Evolutionary conservation across 2,329 filamentous ascomycete genomes (phyloP).

Genomic region (Aureobasidium sp.): DNA sequence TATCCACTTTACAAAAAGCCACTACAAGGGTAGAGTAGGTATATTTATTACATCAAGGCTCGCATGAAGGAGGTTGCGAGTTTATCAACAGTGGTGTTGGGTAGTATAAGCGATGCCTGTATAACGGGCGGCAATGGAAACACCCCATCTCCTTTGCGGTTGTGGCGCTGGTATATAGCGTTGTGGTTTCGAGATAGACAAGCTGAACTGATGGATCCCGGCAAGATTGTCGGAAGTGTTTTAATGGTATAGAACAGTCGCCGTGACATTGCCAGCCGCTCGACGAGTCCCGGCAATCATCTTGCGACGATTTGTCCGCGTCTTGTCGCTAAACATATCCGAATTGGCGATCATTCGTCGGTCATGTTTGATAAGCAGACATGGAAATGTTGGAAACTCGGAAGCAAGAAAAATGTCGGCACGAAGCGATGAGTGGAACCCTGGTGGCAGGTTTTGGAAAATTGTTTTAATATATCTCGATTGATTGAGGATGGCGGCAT

Average conservation of each 20-base stretch:
- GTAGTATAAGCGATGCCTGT: neutral
- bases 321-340: neutral
- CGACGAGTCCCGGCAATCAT: neutral
- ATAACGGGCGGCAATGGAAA: neutral
- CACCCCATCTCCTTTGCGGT: neutral
- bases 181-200: neutral
- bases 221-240: too few species aligned
- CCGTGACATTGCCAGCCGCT: neutral
- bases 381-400: neutral
- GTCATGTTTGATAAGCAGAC: slow-evolving; percentile 6
- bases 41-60: neutral
- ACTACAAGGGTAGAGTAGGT: neutral
- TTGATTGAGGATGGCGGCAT: slow-evolving; percentile 1
- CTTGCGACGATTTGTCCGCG: neutral
- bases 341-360: neutral
- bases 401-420: neutral
- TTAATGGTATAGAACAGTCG: neutral
- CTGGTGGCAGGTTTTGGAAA: neutral
- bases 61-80: neutral
- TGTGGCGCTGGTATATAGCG: neutral
- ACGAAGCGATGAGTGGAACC: neutral
- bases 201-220: neutral
- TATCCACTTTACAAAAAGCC: neutral
- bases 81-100: neutral
- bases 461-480: neutral